Evolutionary conservation across 768 basidiomycete genomes (phyloP), one percentile per base, ranked within the genome.

Genomic region (Suillus fuscotomentosus): DNA sequence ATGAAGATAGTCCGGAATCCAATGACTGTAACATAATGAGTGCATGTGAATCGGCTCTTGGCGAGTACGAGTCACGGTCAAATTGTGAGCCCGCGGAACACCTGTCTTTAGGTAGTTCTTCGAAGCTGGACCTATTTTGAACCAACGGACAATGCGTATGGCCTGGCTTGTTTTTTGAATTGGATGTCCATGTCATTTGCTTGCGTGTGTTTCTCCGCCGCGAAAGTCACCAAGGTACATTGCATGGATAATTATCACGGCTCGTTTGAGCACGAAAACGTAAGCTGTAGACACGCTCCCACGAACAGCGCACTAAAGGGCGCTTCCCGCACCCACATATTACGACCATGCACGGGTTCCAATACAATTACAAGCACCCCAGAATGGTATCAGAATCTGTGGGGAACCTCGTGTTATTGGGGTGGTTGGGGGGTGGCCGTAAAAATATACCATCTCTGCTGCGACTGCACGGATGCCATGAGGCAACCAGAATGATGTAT

Each of bases 401-500:
- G n/a, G 11, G 34, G 20, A 11, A 13, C 11, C 53, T 54, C 53
- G 20, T 54, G 53, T 34, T 13, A 13, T 14, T 5, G 10, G 31
- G 10, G 36, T 38, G 36, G 36, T 38, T 38, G 36, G 36, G 36
- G 36, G 10, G 11, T 54, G 53, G 53, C 11, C 36, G 53, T n/a
- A n/a, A 54, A 31, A 20, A 36, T 54, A 36, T 34, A 54, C 5
- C 36, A 36, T 54, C 20, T n/a, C 17, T 54, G 20, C 53, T 14
- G 53, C 53, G 53, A 34, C 34, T 54, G 53, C 53, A n/a, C 53
- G 53, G 53, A 36, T 54, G 53, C 34, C 34, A 34, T n/a, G 53
- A 54, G 53, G 53, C 10, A n/a, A 34, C 31, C 20, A 54, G 20
- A 34, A 54, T 54, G 3, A 54, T 54, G 53, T 34, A 51, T 27